Conservation (phyloP, 495 filamentous ascomycete genomes). For the Aspergillus affinis region DNA sequence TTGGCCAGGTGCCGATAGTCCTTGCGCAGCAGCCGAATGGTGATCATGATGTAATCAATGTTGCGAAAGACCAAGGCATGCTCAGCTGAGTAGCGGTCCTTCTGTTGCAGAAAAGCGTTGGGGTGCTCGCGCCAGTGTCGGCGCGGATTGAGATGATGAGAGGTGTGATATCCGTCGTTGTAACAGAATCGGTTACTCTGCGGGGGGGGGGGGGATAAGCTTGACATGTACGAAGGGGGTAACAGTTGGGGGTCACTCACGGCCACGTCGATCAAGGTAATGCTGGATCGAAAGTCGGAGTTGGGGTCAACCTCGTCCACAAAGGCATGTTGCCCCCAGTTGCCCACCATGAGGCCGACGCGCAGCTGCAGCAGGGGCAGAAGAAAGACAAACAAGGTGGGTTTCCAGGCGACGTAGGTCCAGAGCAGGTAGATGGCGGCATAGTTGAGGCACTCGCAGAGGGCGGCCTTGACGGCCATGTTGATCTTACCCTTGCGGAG, state of each 20-base stretch:
- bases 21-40: constrained; percentile 56
- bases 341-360: constrained; percentile 68
- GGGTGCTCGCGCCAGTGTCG: constrained; percentile 77
- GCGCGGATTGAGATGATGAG: constrained; percentile 70
- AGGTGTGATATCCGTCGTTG: constrained; percentile 79
- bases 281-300: constrained; percentile 69
- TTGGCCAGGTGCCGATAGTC: constrained; percentile 63
- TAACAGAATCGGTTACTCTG: constrained; percentile 72
- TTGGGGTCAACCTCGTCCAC: constrained; percentile 67
- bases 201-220: constrained; percentile 12
- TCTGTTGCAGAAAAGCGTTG: constrained; percentile 61
- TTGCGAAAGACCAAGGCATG: constrained; percentile 68
- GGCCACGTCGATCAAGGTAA: constrained; percentile 70
- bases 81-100: constrained; percentile 56
- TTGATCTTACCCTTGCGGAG: constrained; percentile 50
- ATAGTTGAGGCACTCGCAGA: constrained; percentile 59
- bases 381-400: constrained; percentile 59
- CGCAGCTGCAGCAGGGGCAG: constrained; percentile 61
- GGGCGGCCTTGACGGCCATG: constrained; percentile 50
- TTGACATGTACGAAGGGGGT: neutral
- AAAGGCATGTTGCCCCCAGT: constrained; percentile 75
- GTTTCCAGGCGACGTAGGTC: constrained; percentile 44
- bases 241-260: constrained; percentile 47
- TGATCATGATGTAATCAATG: constrained; percentile 71
- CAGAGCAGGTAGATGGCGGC: constrained; percentile 47